A percentile compares a stretch with the other conserved stretches of the same genome.
Evolutionary conservation across 805 yeast genomes (phyloP).

Genomic region (Starmerella stigmatis): DNA sequence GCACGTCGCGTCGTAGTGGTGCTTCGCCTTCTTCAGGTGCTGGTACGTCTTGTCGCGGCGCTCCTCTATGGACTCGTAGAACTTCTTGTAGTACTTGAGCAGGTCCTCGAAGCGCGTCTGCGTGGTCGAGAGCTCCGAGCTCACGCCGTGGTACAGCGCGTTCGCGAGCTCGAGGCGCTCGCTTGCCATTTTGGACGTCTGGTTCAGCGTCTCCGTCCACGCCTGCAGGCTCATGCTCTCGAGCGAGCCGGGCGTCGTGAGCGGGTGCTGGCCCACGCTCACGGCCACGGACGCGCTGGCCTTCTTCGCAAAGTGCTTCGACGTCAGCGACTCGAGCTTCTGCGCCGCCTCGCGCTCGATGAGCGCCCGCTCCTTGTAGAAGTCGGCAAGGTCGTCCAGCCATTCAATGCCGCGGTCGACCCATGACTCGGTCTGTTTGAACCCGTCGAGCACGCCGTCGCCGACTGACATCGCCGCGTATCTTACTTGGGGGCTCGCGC

Average conservation of each 20-base stretch:
- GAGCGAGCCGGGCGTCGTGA: constrained; percentile 86
- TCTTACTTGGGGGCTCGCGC: too few species aligned
- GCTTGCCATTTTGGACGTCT: constrained; percentile 67
- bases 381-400: constrained; percentile 67
- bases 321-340: constrained; percentile 51
- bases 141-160: constrained; percentile 50
- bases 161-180: constrained; percentile 51
- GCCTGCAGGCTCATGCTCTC: constrained; percentile 79
- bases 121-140: constrained; percentile 48
- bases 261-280: constrained; percentile 85
- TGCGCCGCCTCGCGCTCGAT: constrained; percentile 76
- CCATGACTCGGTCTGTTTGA: constrained; percentile 71
- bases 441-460: constrained; percentile 48
- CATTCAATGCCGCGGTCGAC: constrained; percentile 54
- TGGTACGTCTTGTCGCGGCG: constrained; percentile 41
- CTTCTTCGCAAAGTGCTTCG: constrained; percentile 65
- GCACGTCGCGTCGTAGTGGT: constrained; percentile 72
- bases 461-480: constrained; percentile 20
- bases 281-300: constrained; percentile 55
- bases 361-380: constrained; percentile 70
- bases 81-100: constrained; percentile 44
- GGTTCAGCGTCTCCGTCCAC: constrained; percentile 80
- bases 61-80: constrained; percentile 48
- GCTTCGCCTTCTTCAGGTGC: constrained; percentile 55
- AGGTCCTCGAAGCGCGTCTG: constrained; percentile 45